Evolutionary conservation across 108 stramenopile species (phyloP), one percentile per base, ranked within the genome.

Genomic region (Poteriospumella lacustris): DNA sequence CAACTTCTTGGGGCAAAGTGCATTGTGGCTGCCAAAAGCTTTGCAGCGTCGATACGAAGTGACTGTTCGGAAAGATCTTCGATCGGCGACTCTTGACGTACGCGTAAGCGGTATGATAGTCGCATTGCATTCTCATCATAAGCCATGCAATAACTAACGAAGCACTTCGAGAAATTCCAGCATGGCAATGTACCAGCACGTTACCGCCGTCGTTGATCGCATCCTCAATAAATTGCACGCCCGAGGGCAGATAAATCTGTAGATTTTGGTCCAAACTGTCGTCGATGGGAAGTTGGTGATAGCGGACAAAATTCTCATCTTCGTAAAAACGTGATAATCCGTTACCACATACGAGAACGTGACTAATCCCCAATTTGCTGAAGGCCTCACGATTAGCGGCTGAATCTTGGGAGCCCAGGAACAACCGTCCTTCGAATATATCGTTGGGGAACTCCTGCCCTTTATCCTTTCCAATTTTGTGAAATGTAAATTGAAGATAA

Each of bases 81-180:
- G 15, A 15, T 52, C 47, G 47, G 19, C 47, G 19, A 19, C 47
- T 52, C 9, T 15, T 9, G 15, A 52, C 47, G 47, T 52, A 19
- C 9, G 19, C 15, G 19, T 15, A 52, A 9, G 47, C 47, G 9
- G 9, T 52, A 19, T 52, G 15, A 52, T 52, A 52, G 47, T 52
- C 19, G 15, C 47, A 52, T 52, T 52, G 47, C 9, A 52, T 15
- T 9, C 47, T 9, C 47, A 15, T 9, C 47, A 52, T 52, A 15
- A 52, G 47, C 47, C 47, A 52, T 52, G 64, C 64, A 19, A 67
- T 67, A 19, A 67, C 64, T 41, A 67, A 12, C 31, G 64, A 12
- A 40, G 64, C 64, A 41, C 39, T 40, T 40, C 64, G 64, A 67
- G 64, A 67, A 41, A 67, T 67, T 12, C 64, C 64, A 67, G 64